Conservation (phyloP, 2,329 filamentous ascomycete species). For the Fusarium austroafricanum region DNA sequence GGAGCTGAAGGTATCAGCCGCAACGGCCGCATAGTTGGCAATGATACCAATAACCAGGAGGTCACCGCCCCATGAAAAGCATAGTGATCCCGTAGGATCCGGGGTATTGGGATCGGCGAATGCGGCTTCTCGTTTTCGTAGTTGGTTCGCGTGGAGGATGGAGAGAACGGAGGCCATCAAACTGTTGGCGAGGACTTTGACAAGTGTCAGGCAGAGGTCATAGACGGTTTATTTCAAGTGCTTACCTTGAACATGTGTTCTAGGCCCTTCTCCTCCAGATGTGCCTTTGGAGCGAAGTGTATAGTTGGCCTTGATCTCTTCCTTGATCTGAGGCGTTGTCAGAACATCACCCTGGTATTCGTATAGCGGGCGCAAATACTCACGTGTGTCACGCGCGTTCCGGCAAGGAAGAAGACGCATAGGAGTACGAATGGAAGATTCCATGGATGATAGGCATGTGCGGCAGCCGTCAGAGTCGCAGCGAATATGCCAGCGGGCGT, state of each 20-base stretch:
- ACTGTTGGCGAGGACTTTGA: slow-evolving; percentile 83
- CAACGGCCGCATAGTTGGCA: slow-evolving; percentile 89
- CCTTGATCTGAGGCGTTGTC: slow-evolving; percentile 73
- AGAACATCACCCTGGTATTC: slow-evolving; percentile 7
- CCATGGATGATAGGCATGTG: slow-evolving; percentile 94
- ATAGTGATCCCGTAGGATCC: slow-evolving; percentile 58
- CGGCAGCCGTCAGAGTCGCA: slow-evolving; percentile 77
- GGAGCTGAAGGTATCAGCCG: slow-evolving; percentile 93
- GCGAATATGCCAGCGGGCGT: slow-evolving; percentile 80
- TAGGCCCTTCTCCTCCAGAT: slow-evolving; percentile 81
- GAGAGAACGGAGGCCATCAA: slow-evolving; percentile 76
- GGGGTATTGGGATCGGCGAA: slow-evolving; percentile 50
- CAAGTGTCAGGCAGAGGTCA: slow-evolving; percentile 5
- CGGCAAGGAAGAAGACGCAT: slow-evolving; percentile 86
- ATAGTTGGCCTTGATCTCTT: slow-evolving; percentile 83
- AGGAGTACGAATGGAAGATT: slow-evolving; percentile 89
- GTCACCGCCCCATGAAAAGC: slow-evolving; percentile 71
- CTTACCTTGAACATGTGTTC: slow-evolving; percentile 82
- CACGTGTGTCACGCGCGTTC: slow-evolving; percentile 86
- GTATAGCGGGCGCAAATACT: slow-evolving; percentile 7
- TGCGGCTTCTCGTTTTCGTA: slow-evolving; percentile 60
- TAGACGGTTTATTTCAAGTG: neutral
- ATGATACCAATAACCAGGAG: slow-evolving; percentile 74
- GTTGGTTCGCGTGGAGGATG: slow-evolving; percentile 70
- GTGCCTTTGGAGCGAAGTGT: slow-evolving; percentile 81